phyloP scores from a whole-genome alignment of 2,329 filamentous ascomycete species.

The Ascosphaera aggregata region DNA sequence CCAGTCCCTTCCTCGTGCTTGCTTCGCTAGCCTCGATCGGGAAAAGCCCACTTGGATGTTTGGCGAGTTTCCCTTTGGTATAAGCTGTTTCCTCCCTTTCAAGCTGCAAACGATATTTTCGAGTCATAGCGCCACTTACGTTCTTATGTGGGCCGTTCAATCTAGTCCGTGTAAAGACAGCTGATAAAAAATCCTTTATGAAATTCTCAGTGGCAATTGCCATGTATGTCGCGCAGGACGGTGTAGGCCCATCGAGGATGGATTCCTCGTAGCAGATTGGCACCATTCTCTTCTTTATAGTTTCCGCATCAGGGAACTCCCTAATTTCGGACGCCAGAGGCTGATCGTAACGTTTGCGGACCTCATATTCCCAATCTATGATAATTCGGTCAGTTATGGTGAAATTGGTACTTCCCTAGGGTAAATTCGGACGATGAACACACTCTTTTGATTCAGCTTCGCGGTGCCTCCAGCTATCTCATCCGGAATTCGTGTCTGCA shows the following conservation, averaged over 20 bases:
- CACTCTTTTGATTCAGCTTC: conserved; percentile 59
- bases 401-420: not conserved
- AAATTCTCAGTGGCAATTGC: conserved; percentile 38
- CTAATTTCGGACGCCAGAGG: conserved; percentile 36
- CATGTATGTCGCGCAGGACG: conserved; percentile 34
- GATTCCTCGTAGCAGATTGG: conserved; percentile 44
- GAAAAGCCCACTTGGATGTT: conserved; percentile 49
- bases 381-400: conserved; percentile 1
- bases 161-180: conserved; percentile 29
- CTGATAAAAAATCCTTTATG: conserved; percentile 35
- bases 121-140: conserved; percentile 52
- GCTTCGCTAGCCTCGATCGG: conserved; percentile 62
- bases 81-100: conserved; percentile 51
- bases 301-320: conserved; percentile 35
- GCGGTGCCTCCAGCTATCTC: conserved; percentile 46
- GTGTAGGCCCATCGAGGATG: conserved; percentile 27
- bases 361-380: conserved; percentile 39
- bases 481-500: conserved; percentile 29
- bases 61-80: conserved; percentile 46
- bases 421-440: conserved; percentile 11
- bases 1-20: conserved; percentile 45
- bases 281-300: conserved; percentile 35
- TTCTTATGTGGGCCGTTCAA: conserved; percentile 38
- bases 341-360: conserved; percentile 39
- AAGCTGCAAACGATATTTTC: conserved; percentile 52